Percentiles rank a stretch among this genome's conserved stretches.
These are phyloP conservation scores for Aspergillus costaricaensis DNA, from an alignment of 2,329 filamentous ascomycete genomes.

Conservation along the genomic window DNA sequence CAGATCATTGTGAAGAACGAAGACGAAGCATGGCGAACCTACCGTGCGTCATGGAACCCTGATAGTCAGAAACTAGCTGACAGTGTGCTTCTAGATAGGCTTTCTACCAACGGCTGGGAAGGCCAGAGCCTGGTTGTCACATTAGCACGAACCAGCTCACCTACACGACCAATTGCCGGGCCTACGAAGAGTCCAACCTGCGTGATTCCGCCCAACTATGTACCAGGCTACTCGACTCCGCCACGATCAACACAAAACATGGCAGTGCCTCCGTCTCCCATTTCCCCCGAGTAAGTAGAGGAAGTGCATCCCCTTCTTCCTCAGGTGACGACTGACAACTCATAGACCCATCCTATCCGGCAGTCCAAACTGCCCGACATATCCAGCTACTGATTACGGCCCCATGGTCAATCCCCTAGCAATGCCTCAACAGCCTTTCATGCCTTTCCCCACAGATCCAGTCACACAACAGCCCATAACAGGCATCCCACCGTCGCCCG, in stretches of 20 bases:
- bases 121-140: conserved; percentile 47
- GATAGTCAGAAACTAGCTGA: conserved; percentile 16
- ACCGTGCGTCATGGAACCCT: conserved; percentile 33
- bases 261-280: conserved; percentile 36
- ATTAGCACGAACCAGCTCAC: conserved; percentile 42
- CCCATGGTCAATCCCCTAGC: conserved; percentile 27
- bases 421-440: conserved; percentile 27
- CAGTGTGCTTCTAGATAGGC: conserved; percentile 34
- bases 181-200: conserved; percentile 42
- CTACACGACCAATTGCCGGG: conserved; percentile 45
- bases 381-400: conserved; percentile 30
- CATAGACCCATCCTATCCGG: neutral
- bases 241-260: conserved; percentile 31
- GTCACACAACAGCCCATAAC: conserved; percentile 22
- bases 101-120: conserved; percentile 47
- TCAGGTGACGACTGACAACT: conserved; percentile 1
- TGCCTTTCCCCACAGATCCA: conserved; percentile 33
- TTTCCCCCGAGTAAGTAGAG: conserved; percentile 39
- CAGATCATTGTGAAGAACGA: conserved; percentile 50
- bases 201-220: conserved; percentile 30
- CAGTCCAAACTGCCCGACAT: conserved; percentile 24
- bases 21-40: conserved; percentile 48
- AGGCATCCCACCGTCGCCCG: conserved; percentile 32
- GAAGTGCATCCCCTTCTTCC: neutral
- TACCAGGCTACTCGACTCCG: conserved; percentile 37